These are phyloP conservation scores for Macrocybe sp. DNA, from an alignment of 1,284 basidiomycete genomes.

Conservation along the genomic window DNA sequence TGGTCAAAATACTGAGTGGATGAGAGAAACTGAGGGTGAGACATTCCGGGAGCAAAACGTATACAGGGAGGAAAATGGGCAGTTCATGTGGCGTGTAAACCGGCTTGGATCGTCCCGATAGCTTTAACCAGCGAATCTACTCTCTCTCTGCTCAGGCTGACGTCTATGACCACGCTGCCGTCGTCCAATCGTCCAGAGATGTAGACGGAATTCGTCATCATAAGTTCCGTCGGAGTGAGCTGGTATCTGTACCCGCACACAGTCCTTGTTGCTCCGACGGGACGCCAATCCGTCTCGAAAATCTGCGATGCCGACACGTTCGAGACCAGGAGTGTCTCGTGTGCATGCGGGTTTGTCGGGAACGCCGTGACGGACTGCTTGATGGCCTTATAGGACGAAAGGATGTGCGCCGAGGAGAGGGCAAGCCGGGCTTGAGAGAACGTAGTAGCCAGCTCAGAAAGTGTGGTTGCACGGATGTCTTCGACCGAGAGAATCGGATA, in stretches of 20 bases:
- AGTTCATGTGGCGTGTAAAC: too few relatives aligned
- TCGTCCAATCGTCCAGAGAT: constrained; percentile 32
- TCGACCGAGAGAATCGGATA: constrained; percentile 30
- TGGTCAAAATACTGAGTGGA: too few relatives aligned
- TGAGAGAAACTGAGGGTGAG: too few relatives aligned
- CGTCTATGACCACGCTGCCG: constrained; percentile 32
- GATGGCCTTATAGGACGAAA: constrained; percentile 19
- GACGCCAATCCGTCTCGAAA: constrained; percentile 31
- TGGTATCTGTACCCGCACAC: constrained; percentile 34
- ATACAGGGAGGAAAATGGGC: too few relatives aligned
- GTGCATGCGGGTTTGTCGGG: constrained; percentile 25
- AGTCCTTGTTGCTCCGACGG: constrained; percentile 24
- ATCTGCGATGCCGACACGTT: constrained; percentile 35
- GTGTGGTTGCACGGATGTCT: constrained; percentile 21
- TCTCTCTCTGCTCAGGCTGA: constrained; percentile 25
- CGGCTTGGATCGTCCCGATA: not conserved
- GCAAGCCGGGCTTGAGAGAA: constrained; percentile 21
- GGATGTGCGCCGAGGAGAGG: constrained; percentile 23
- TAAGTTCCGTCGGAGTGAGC: constrained; percentile 26
- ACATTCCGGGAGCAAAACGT: too few relatives aligned
- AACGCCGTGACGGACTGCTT: constrained; percentile 20
- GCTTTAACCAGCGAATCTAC: constrained; percentile 23
- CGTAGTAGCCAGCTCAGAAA: constrained; percentile 22
- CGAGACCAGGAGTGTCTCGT: constrained; percentile 30
- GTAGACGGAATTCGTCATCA: constrained; percentile 31